Percentiles rank a stretch among this genome's conserved stretches.
These are phyloP conservation scores for Escovopsis sp. DNA, from an alignment of 2,329 filamentous ascomycete species.

Conservation along the genomic window DNA sequence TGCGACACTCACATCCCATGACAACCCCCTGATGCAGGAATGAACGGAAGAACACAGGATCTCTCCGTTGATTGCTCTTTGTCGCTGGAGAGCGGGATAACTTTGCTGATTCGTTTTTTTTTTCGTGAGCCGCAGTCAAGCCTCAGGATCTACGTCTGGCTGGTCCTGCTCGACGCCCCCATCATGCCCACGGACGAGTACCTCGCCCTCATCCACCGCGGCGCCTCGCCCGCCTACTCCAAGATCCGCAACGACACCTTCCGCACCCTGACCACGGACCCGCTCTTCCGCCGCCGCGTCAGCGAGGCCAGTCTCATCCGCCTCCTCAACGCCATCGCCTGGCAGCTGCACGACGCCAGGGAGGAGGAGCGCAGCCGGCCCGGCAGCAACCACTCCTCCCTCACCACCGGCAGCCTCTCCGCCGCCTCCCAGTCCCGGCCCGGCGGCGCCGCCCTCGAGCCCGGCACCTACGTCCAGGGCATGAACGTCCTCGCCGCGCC, in stretches of 20 bases:
- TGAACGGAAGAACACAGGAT: no score
- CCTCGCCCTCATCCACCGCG: slow-evolving; percentile 78
- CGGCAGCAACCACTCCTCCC: slow-evolving; percentile 22
- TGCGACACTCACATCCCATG: slow-evolving; percentile 20
- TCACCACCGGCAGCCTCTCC: slow-evolving; percentile 18
- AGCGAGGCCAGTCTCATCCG: slow-evolving; percentile 92
- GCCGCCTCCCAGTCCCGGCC: slow-evolving; percentile 18
- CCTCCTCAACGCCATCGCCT: slow-evolving; percentile 86
- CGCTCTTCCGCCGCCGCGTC: slow-evolving; percentile 88
- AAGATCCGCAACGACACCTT: slow-evolving; percentile 99
- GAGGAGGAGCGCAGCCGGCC: slow-evolving; percentile 29
- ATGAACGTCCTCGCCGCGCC: slow-evolving; percentile 98
- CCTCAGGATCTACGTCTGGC: slow-evolving; percentile 88
- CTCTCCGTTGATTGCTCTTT: no score
- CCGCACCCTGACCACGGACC: slow-evolving; percentile 87
- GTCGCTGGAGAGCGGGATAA: no score
- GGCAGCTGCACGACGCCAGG: slow-evolving; percentile 75
- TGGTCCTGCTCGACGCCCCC: slow-evolving; percentile 79
- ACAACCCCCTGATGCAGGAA: not conserved
- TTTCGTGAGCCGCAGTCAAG: slow-evolving; percentile 48
- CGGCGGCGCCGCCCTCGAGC: slow-evolving; percentile 32
- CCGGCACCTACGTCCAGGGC: slow-evolving; percentile 88
- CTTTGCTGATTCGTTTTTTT: not conserved
- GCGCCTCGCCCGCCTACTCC: slow-evolving; percentile 83
- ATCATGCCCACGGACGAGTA: slow-evolving; percentile 79